These are phyloP conservation scores for Pyrrhoderma noxium DNA, from an alignment of 1,284 basidiomycete species.

Conservation along the genomic window DNA sequence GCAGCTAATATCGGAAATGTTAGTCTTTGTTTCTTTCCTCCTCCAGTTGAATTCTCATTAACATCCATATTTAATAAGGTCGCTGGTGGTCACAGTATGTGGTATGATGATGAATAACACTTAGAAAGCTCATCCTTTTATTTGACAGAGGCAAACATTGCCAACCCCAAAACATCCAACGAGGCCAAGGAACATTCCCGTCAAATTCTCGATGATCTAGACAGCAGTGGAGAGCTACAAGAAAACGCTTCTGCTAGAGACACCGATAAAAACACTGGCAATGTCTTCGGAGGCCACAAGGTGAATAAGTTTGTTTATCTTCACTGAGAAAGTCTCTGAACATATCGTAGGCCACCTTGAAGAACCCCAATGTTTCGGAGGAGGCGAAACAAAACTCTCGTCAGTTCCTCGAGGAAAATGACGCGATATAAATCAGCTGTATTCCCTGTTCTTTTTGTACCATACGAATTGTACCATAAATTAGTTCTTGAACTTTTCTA, in stretches of 20 bases:
- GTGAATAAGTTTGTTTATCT: neutral
- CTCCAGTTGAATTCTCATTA: no score
- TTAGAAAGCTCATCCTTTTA: no score
- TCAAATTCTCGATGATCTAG: conserved; percentile 36
- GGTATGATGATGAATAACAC: neutral
- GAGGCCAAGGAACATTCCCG: conserved; percentile 45
- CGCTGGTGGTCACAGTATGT: conserved; percentile 17
- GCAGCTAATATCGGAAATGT: conserved; percentile 11
- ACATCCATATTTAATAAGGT: neutral
- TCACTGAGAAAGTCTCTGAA: neutral
- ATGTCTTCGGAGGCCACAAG: conserved; percentile 24
- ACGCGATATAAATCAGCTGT: conserved; percentile 3
- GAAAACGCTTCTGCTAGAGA: neutral
- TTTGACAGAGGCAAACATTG: conserved; percentile 21
- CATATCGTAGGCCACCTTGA: conserved; percentile 11
- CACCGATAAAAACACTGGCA: conserved; percentile 17
- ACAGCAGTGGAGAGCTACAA: conserved; percentile 14
- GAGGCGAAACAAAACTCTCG: conserved; percentile 25
- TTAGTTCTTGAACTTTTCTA: neutral
- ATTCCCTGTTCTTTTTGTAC: neutral
- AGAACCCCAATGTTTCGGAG: conserved; percentile 26
- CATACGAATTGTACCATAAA: neutral
- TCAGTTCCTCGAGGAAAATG: conserved; percentile 20
- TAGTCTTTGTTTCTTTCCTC: neutral
- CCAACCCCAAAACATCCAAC: conserved; percentile 43